A percentile compares a stretch with the other conserved stretches of the same genome.
Conservation (phyloP, 305 asterid species). For the Ajuga reptans region DNA sequence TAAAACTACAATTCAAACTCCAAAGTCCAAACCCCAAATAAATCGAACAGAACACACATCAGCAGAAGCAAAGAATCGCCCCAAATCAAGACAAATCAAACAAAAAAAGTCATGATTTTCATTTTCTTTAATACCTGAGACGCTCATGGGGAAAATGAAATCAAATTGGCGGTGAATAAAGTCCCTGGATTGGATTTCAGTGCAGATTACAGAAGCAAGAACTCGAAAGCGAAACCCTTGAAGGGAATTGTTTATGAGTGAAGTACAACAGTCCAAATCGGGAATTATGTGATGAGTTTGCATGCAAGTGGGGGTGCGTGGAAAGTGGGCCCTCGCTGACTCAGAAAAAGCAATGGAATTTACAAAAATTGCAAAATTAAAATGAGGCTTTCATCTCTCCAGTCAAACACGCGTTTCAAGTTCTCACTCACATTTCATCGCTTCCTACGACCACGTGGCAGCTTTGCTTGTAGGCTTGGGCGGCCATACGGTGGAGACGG, state of each 20-base stretch:
- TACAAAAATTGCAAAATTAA: too few species aligned
- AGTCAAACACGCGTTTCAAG: too few species aligned
- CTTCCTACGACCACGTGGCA: too few species aligned
- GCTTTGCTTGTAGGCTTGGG: too few species aligned
- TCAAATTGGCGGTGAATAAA: slow-evolving; percentile 10
- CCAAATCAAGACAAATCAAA: slow-evolving; percentile 5
- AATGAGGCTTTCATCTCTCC: too few species aligned
- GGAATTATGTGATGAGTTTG: slow-evolving; percentile 10
- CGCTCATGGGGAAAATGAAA: slow-evolving; percentile 13
- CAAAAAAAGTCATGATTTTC: background rate
- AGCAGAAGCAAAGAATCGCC: slow-evolving; percentile 4
- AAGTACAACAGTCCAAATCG: slow-evolving; percentile 24
- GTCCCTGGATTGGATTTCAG: slow-evolving; percentile 27
- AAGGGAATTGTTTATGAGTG: slow-evolving; percentile 10
- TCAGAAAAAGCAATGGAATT: slow-evolving; percentile 19
- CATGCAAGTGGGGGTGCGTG: slow-evolving; percentile 29
- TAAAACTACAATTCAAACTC: background rate
- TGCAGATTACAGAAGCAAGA: slow-evolving; percentile 10
- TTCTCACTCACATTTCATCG: too few species aligned
- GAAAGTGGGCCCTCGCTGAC: slow-evolving; percentile 35
- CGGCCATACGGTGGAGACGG: too few species aligned
- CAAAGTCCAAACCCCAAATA: background rate
- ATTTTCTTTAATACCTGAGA: slow-evolving; percentile 22
- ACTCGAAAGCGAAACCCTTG: slow-evolving; percentile 1
- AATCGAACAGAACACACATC: slow-evolving; percentile 26